These are phyloP conservation scores for Neonectria magnoliae DNA, from an alignment of 2,329 filamentous ascomycete species.

Conservation along the genomic window DNA sequence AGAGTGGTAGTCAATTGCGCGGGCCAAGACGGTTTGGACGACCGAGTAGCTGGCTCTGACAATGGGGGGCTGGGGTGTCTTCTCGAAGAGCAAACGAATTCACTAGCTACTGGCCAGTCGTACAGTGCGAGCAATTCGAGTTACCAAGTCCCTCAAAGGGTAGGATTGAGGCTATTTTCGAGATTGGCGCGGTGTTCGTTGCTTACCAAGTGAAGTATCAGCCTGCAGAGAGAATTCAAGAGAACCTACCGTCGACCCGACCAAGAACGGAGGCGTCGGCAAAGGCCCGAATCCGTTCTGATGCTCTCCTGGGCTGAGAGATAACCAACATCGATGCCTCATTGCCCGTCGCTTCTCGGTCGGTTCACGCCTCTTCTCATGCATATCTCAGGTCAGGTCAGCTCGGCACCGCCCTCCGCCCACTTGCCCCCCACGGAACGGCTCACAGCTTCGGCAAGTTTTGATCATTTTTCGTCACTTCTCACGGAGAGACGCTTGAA, in stretches of 20 bases:
- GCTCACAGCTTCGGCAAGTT: neutral
- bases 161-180: slow-evolving; percentile 21
- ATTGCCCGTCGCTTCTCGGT: neutral
- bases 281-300: slow-evolving; percentile 18
- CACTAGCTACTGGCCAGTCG: no score
- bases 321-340: neutral
- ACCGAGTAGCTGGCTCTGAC: neutral
- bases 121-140: slow-evolving; percentile 6
- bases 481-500: neutral
- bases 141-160: neutral
- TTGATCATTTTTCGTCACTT: neutral
- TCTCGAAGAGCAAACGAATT: neutral
- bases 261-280: slow-evolving; percentile 14
- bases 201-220: slow-evolving; percentile 6
- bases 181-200: neutral
- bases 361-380: neutral
- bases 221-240: slow-evolving; percentile 1
- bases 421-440: neutral
- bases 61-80: neutral
- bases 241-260: neutral
- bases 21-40: neutral
- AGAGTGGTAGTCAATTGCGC: neutral
- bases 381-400: slow-evolving; percentile 12
- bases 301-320: neutral
- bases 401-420: neutral